Base-by-base conservation (phyloP, 2,329 filamentous ascomycete species). In the Akanthomyces muscarius region DNA sequence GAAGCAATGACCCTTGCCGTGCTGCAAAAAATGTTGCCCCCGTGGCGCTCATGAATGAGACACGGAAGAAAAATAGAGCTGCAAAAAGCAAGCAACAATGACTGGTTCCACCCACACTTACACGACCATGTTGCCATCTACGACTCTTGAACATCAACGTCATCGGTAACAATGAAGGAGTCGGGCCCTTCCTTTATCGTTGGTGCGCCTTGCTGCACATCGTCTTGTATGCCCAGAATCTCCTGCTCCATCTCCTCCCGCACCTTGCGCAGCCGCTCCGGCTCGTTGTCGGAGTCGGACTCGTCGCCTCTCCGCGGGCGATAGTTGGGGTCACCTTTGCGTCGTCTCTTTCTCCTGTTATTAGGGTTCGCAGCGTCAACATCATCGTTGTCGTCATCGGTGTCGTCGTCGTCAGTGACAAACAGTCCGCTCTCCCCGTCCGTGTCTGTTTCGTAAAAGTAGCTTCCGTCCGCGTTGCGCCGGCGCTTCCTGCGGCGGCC, bases 231-330 rank as follows among this genome's bases (percentile, higher is more conserved):
- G 36, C 60, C 55, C 13, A 23, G 36, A 21, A 56, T 56, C 44
- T 62, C 60, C 45, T 56, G 48, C 58, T 23, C 23, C 21, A 61
- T 36, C 25, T 56, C 60, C 30, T 42, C 30, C 50, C 33, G 41
- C 21, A 30, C 36, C 52, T 47, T 45, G 33, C 21, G 28, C 21
- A 56, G 33, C 23, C 44, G 42, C 45, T 54, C 59, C 23, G 44
- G 42, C 56, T 59, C 47, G 8, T 56, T 33, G 23, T 56, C 44
- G 30, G 45, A 55, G 25, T 55, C 52, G n/a, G 50, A 33, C 50
- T 61, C 58, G 18, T 53, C 50, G 3, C 36, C 36, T 47, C 8
- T 57, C 16, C 48, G 48, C 28, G 58, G 50, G 11, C 41, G 58
- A 21, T 61, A 61, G 3, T 38, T 28, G 13, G 36, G 38, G 30